A percentile compares a stretch with the other conserved stretches of the same genome.
Conservation (phyloP, 257 asterid genomes). For the Catharanthus roseus region DNA sequence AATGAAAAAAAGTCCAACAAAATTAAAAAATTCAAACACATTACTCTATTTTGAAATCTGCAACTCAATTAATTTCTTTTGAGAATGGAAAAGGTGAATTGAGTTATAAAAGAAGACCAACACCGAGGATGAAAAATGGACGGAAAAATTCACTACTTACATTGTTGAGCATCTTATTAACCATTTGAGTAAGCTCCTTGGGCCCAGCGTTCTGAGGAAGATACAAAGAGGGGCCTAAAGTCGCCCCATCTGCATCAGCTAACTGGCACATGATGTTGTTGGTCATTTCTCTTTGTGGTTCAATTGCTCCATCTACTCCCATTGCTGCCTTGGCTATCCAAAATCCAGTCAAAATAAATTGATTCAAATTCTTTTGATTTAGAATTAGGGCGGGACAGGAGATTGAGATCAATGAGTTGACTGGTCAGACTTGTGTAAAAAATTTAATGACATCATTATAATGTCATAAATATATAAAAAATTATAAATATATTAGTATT, state of each 20-base stretch:
- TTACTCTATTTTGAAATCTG: background rate
- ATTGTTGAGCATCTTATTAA: constrained; percentile 62
- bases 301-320: constrained; percentile 36
- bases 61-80: too few species aligned
- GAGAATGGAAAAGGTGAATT: too few species aligned
- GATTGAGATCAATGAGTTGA: too few species aligned
- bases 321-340: constrained; percentile 8
- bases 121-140: too few species aligned
- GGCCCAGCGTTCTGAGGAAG: constrained; percentile 77
- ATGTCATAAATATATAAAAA: too few species aligned
- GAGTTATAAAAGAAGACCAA: too few species aligned
- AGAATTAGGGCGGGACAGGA: too few species aligned
- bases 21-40: background rate
- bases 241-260: constrained; percentile 60
- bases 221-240: constrained; percentile 61
- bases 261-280: constrained; percentile 68
- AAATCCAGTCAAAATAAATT: background rate
- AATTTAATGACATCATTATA: too few species aligned
- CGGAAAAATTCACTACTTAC: too few species aligned
- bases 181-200: constrained; percentile 77
- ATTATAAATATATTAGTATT: too few species aligned
- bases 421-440: too few species aligned
- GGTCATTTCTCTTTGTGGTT: constrained; percentile 41
- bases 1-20: background rate
- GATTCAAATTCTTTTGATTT: background rate